These are phyloP conservation scores for Cyberlindnera japonica DNA, from an alignment of 805 yeast species.

Conservation along the genomic window DNA sequence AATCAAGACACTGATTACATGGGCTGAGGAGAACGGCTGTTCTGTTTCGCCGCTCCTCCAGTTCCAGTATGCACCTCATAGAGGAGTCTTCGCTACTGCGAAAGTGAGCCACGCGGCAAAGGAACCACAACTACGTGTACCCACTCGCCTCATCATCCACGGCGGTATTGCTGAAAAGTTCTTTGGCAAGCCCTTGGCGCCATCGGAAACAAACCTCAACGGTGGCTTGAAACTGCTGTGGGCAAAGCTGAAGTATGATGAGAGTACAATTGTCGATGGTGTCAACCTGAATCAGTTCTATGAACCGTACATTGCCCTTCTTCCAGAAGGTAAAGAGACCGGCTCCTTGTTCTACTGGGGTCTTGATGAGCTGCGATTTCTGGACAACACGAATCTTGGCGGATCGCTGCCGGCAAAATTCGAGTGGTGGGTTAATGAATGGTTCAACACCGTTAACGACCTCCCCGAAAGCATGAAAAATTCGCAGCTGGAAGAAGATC, in stretches of 20 bases:
- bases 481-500: constrained; percentile 16
- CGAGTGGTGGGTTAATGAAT: constrained; percentile 53
- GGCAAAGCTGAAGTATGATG: constrained; percentile 39
- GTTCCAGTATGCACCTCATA: constrained; percentile 31
- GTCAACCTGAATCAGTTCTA: constrained; percentile 30
- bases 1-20: constrained; percentile 13
- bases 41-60: constrained; percentile 29
- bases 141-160: constrained; percentile 29
- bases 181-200: constrained; percentile 20
- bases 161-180: constrained; percentile 22
- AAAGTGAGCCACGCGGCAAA: constrained; percentile 17
- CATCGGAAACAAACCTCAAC: constrained; percentile 27
- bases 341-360: constrained; percentile 63
- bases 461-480: constrained; percentile 13
- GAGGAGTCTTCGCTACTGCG: constrained; percentile 36
- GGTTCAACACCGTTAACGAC: constrained; percentile 35
- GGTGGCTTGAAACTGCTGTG: constrained; percentile 36
- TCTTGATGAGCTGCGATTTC: constrained; percentile 42
- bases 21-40: constrained; percentile 41
- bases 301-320: constrained; percentile 44
- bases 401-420: constrained; percentile 49
- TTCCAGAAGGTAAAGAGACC: constrained; percentile 42
- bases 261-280: constrained; percentile 11
- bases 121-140: constrained; percentile 29
- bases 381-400: constrained; percentile 66